Base-by-base conservation (phyloP, 2,329 filamentous ascomycete species). In the Westerdykella aurantiaca region DNA sequence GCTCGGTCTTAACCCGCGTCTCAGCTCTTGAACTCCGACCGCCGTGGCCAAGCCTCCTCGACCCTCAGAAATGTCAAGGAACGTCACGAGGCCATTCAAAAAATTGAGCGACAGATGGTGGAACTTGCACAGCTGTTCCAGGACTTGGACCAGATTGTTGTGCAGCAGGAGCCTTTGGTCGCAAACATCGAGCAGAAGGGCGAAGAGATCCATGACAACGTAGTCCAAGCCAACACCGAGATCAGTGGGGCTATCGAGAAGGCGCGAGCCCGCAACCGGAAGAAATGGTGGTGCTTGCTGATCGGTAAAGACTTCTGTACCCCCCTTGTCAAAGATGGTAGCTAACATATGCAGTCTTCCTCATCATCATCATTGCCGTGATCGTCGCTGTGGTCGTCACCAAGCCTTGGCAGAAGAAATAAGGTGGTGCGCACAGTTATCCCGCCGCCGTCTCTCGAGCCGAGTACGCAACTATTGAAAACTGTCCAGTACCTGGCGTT, bases 281-380 rank as follows among this genome's bases (percentile, higher is more conserved):
- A 94, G 88, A 96, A 96, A 85, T 96, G 89, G 90, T 90, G 86
- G 66, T 95, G 89, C 75, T 72, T 95, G 55, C 82, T 84, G 59
- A 88, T 96, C 60, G 72, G 76, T 56, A 72, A 73, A 77, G 64
- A 78, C 80, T 55, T 43, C 52, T 31, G 13, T 21, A 37, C 39
- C 17, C 16, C 16, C 7, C 17, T 39, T 13, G 12, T 25, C 10
- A 7, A 10, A 34, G 25, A 16, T 47, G 14, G 34, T 9, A 4
- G 14, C n/a, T 33, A 41, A 44, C 35, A 39, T 31, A 21, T 12
- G 13, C 16, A 43, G 44, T 42, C 38, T 21, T 13, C 34, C 9
- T 33, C 34, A 17, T 37, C 37, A 31, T 39, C 38, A 44, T 31
- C 33, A 38, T 41, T 34, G 64, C 69, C 43, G 48, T 72, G 38